phyloP scores from a whole-genome alignment of 768 basidiomycete genomes.

The Leccinum aurantiacum region DNA sequence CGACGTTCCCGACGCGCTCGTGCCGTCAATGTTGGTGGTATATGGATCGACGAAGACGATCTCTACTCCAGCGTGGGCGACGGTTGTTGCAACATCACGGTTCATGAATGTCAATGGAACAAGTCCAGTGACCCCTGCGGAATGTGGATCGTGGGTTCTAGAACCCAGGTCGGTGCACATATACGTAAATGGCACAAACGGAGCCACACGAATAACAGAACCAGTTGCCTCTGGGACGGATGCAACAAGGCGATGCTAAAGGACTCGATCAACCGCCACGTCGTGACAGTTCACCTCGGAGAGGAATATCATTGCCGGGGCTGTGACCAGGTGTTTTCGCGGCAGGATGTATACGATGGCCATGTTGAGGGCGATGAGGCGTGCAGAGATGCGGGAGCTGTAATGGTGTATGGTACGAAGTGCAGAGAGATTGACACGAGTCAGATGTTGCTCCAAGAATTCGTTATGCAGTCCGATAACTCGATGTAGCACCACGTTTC shows the following conservation, averaged over 20 bases:
- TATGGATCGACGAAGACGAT: slow-evolving; percentile 6
- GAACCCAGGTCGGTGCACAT: background rate
- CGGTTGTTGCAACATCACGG: background rate
- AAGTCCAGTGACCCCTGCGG: slow-evolving; percentile 1
- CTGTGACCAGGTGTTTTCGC: slow-evolving; percentile 1
- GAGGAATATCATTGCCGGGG: slow-evolving; percentile 1
- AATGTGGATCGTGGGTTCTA: slow-evolving; percentile 6
- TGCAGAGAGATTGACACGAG: background rate
- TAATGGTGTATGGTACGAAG: background rate
- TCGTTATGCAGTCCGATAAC: background rate
- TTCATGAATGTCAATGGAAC: slow-evolving; percentile 7
- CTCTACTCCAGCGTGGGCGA: background rate
- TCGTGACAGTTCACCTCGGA: slow-evolving; percentile 2
- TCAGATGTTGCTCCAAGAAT: background rate
- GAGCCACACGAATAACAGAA: background rate
- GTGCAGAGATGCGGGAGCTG: background rate
- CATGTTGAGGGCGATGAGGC: background rate
- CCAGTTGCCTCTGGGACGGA: background rate
- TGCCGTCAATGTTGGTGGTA: background rate
- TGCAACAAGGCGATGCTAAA: background rate
- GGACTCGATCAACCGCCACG: background rate
- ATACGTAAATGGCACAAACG: slow-evolving; percentile 4
- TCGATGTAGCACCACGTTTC: background rate
- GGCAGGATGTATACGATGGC: slow-evolving; percentile 3
- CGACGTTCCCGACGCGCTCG: background rate